Percentiles rank a stretch among this genome's conserved stretches.
Conservation (phyloP, 441 rosid genomes). For the Euphorbia schlechtendalii region DNA sequence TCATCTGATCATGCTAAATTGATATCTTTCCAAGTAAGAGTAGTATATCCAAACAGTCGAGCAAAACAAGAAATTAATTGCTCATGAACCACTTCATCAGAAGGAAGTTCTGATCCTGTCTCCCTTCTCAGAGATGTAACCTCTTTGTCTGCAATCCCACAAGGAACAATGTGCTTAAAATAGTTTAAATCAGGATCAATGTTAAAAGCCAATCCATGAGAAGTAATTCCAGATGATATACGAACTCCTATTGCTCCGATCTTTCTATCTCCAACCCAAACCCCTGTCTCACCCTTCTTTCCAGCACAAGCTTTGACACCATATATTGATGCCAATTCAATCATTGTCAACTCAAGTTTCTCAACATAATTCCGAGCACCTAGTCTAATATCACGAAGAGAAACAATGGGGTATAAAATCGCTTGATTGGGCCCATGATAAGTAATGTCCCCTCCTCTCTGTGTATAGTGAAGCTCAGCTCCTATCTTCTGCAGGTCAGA, state of each 20-base stretch:
- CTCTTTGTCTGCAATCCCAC: slow-evolving; percentile 82
- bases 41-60: slow-evolving; percentile 45
- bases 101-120: slow-evolving; percentile 49
- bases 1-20: slow-evolving; percentile 26
- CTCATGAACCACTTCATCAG: slow-evolving; percentile 64
- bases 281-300: slow-evolving; percentile 67
- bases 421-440: slow-evolving; percentile 92
- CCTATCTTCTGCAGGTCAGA: slow-evolving; percentile 60
- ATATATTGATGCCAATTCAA: slow-evolving; percentile 59
- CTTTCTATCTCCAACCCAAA: slow-evolving; percentile 88
- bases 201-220: slow-evolving; percentile 87
- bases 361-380: slow-evolving; percentile 87
- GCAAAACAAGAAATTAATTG: slow-evolving; percentile 76
- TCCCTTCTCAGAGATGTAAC: slow-evolving; percentile 83
- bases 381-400: slow-evolving; percentile 59
- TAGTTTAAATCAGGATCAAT: slow-evolving; percentile 72
- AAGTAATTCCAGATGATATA: slow-evolving; percentile 69
- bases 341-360: slow-evolving; percentile 71
- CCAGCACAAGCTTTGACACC: slow-evolving; percentile 68
- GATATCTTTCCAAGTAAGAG: slow-evolving; percentile 46
- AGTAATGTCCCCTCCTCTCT: slow-evolving; percentile 92
- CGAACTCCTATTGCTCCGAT: slow-evolving; percentile 89
- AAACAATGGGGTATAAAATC: slow-evolving; percentile 67
- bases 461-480: slow-evolving; percentile 80
- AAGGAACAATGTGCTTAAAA: slow-evolving; percentile 82